Conservation (phyloP, 352 stramenopile species). For the Globisporangium cystogenes region DNA sequence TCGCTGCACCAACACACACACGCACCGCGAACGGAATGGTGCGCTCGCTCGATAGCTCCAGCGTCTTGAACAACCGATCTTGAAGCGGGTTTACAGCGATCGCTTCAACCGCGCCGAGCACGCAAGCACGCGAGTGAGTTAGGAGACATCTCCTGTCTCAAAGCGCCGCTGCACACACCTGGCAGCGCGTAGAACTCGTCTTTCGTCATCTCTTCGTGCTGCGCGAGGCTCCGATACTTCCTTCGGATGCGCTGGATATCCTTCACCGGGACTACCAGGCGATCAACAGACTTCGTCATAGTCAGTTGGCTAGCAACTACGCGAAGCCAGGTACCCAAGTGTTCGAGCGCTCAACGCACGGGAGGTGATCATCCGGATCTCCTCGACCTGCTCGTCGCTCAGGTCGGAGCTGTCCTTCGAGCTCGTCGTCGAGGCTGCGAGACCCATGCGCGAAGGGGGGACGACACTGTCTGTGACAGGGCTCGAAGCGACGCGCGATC, state of each 20-base stretch:
- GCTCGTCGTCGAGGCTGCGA: conserved; percentile 6
- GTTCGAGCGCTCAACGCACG: conserved; percentile 16
- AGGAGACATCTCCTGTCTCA: neutral
- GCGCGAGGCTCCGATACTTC: conserved; percentile 29
- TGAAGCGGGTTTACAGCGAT: conserved; percentile 39
- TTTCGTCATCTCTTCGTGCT: conserved; percentile 43
- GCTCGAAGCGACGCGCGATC: neutral
- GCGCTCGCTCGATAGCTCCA: conserved; percentile 28
- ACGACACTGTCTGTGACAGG: neutral
- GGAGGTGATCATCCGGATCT: conserved; percentile 55
- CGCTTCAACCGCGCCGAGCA: conserved; percentile 1
- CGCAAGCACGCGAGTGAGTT: neutral
- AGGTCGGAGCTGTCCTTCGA: conserved; percentile 29
- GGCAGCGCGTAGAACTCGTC: conserved; percentile 47
- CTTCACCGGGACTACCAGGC: conserved; percentile 27
- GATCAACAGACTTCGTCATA: neutral
- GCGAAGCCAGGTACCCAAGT: neutral
- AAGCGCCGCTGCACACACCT: conserved; percentile 4
- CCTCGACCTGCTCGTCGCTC: conserved; percentile 50
- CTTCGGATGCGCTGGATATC: conserved; percentile 51
- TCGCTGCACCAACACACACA: neutral
- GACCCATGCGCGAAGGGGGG: conserved; percentile 14
- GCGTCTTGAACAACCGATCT: conserved; percentile 34
- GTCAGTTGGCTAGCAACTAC: neutral
- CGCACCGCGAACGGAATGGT: conserved; percentile 34